phyloP scores from a whole-genome alignment of 108 stramenopile species.

The Discostella stelligeroides region DNA sequence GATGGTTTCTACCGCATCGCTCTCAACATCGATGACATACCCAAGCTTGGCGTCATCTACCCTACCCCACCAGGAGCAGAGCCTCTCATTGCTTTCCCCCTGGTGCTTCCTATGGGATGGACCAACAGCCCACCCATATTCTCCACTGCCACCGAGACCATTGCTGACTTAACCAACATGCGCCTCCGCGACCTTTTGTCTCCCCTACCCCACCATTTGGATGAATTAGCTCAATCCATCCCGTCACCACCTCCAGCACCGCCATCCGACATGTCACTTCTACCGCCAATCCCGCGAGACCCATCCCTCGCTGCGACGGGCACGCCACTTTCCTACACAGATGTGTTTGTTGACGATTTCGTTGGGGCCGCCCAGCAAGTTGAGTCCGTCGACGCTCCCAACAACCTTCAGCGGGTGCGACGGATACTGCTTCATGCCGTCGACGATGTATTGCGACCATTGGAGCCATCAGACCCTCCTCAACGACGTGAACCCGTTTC shows the following conservation, averaged over 20 bases:
- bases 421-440: too few relatives aligned
- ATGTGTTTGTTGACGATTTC: too few relatives aligned
- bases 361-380: too few relatives aligned
- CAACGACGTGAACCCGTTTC: too few relatives aligned
- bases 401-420: too few relatives aligned
- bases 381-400: too few relatives aligned
- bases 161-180: slow-evolving; percentile 1
- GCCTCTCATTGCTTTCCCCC: slow-evolving; percentile 17
- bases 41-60: slow-evolving; percentile 9
- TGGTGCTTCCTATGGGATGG: slow-evolving; percentile 3
- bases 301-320: neutral
- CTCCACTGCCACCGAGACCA: slow-evolving; percentile 7
- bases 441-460: too few relatives aligned
- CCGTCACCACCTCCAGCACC: neutral
- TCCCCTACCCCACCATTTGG: neutral
- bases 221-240: neutral
- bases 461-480: too few relatives aligned
- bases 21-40: slow-evolving; percentile 5
- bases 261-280: neutral
- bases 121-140: slow-evolving; percentile 15
- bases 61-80: slow-evolving; percentile 5
- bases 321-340: neutral
- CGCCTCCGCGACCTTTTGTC: neutral
- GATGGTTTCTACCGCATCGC: slow-evolving; percentile 17
- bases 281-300: neutral